Conservation (phyloP, 495 filamentous ascomycete genomes). For the Neurospora sp. region DNA sequence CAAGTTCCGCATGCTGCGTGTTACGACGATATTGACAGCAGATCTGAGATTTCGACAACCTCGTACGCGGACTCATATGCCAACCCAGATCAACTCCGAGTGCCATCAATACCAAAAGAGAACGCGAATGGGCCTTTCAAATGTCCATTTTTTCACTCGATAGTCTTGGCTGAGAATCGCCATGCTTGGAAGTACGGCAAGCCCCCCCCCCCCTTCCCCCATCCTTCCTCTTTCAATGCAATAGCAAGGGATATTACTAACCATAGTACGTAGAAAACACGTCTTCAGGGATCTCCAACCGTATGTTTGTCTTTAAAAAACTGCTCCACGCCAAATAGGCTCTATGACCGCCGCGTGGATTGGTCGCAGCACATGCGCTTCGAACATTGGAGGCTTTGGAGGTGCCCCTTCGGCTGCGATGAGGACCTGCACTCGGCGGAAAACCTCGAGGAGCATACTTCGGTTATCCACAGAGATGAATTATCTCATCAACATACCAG, state of each 20-base stretch:
- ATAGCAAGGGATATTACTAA: no score
- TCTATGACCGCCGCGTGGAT: background rate
- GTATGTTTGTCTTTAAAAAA: constrained; percentile 10
- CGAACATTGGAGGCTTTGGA: constrained; percentile 1
- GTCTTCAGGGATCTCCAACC: constrained; percentile 18
- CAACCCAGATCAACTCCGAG: background rate
- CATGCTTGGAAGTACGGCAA: constrained; percentile 17
- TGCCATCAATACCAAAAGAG: constrained; percentile 8
- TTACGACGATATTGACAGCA: background rate
- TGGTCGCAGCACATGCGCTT: background rate
- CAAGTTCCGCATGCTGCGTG: no score
- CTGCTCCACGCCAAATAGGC: background rate
- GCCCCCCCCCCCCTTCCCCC: background rate
- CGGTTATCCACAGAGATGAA: background rate
- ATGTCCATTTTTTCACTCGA: constrained; percentile 23
- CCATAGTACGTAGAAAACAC: constrained; percentile 8
- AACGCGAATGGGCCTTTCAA: constrained; percentile 13
- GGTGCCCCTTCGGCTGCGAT: background rate
- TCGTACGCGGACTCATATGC: background rate
- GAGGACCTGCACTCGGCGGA: background rate
- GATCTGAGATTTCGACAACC: background rate
- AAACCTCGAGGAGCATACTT: background rate
- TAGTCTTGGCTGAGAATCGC: constrained; percentile 10
- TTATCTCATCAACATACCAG: background rate
- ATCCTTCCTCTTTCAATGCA: background rate